A percentile compares a stretch with the other conserved stretches of the same genome.
These are phyloP conservation scores for Neospermospora avenae DNA, from an alignment of 2,329 filamentous ascomycete species.

Conservation along the genomic window DNA sequence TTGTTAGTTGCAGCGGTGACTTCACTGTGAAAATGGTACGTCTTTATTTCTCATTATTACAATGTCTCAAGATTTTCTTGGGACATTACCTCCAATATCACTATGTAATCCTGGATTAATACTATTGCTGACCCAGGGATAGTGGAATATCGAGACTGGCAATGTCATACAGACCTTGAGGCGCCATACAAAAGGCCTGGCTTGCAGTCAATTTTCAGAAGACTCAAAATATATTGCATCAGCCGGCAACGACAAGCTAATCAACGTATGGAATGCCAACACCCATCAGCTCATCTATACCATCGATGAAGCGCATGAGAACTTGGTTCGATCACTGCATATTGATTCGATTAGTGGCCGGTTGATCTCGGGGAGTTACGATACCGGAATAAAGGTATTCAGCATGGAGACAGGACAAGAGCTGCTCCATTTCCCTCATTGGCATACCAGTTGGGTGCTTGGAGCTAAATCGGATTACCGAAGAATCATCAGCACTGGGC, in stretches of 20 bases:
- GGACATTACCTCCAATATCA: too few relatives aligned
- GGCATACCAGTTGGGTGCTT: conserved; percentile 96
- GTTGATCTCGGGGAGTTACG: conserved; percentile 89
- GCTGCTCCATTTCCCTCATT: conserved; percentile 83
- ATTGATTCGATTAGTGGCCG: conserved; percentile 83
- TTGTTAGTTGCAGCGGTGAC: conserved; percentile 92
- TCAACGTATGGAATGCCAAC: conserved; percentile 93
- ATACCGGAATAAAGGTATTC: conserved; percentile 93
- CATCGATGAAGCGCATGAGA: conserved; percentile 72
- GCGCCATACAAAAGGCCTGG: conserved; percentile 88
- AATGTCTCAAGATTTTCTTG: too few relatives aligned
- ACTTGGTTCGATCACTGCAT: conserved; percentile 85
- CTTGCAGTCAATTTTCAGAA: conserved; percentile 93
- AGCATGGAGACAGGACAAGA: conserved; percentile 77
- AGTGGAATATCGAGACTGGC: conserved; percentile 90
- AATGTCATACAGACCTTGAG: conserved; percentile 86
- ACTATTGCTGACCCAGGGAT: too few relatives aligned
- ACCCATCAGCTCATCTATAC: conserved; percentile 80
- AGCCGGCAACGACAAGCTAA: conserved; percentile 91
- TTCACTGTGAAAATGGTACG: conserved; percentile 90
- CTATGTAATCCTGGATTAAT: too few relatives aligned
- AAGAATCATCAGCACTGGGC: conserved; percentile 89
- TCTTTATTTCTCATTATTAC: too few relatives aligned
- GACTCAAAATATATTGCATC: conserved; percentile 92
- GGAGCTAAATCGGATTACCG: conserved; percentile 95